Evolutionary conservation across 2,329 filamentous ascomycete species (phyloP), one percentile per base, ranked within the genome.

Genomic region (Elsinoe perseae): DNA sequence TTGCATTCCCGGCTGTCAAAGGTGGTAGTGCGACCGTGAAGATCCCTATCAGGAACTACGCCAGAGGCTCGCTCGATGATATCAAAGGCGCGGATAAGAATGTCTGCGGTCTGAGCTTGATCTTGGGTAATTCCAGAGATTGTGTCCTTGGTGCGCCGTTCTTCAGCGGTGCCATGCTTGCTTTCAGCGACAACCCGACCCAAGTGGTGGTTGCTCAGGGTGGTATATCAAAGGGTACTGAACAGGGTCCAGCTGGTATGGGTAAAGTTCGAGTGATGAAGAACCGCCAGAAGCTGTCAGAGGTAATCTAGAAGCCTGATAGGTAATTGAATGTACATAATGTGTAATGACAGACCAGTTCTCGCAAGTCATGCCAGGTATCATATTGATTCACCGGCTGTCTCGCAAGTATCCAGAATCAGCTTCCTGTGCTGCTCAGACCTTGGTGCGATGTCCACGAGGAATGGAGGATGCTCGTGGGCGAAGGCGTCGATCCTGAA

Each of bases 61-160:
- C 66, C n/a, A 58, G 68, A 5, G 62, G 62, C 2, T 57, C 62
- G 46, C 56, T 57, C 2, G 54, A 57, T 9, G 58, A 56, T 3
- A 30, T 57, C 2, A n/a, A 38, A 12, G 56, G 50, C 7, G 48
- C 38, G 27, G 57, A n/a, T 32, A 58, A 18, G 57, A 56, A 5
- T 62, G 62, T 20, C 58, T 64, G 27, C 68, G 68, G 58, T 42
- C 59, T 53, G 52, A 60, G 58, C 27, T 58, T 72, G 16, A 65
- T 63, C 43, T 42, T 70, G n/a, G 60, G 58, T 46, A 60, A 65
- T 25, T 43, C 58, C 16, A 59, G 61, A 3, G 61, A 60, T 1
- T 72, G 69, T 54, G 59, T 61, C 1, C 63, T 71, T 6, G 67
- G 63, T 12, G 64, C 67, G 6, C 65, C 70, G 0, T 72, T 72